These are phyloP conservation scores for Nicotiana sylvestris DNA, from an alignment of 257 asterid genomes.

Conservation along the genomic window DNA sequence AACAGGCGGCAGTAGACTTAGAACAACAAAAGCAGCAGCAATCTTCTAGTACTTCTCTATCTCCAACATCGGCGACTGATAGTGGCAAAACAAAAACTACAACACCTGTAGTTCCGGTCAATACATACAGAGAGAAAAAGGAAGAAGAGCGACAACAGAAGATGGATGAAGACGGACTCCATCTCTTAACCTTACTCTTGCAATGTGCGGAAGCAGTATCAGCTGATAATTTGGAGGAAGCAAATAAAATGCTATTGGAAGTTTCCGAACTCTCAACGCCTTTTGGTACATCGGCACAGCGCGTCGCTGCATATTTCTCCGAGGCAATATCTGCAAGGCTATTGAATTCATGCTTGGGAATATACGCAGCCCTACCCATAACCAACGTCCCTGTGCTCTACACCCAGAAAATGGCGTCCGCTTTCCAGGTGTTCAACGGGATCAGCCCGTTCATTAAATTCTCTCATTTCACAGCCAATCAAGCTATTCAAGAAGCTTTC, in stretches of 20 bases:
- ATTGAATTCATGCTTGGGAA: conserved; percentile 82
- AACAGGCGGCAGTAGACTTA: not conserved
- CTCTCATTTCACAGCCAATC: conserved; percentile 95
- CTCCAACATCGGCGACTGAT: conserved; percentile 20
- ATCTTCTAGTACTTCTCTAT: not conserved
- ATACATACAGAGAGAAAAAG: conserved; percentile 33
- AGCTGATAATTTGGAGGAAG: conserved; percentile 71
- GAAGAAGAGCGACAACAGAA: conserved; percentile 53
- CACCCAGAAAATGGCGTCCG: conserved; percentile 75
- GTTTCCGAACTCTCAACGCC: conserved; percentile 91
- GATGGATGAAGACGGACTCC: conserved; percentile 83
- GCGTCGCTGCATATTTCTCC: conserved; percentile 96
- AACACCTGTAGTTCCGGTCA: conserved; percentile 24
- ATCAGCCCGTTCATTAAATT: conserved; percentile 91
- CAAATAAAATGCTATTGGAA: conserved; percentile 69
- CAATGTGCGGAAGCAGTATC: conserved; percentile 95
- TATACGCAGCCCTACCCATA: conserved; percentile 62
- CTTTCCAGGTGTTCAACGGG: conserved; percentile 89
- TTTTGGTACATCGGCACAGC: conserved; percentile 93
- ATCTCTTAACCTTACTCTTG: conserved; percentile 65
- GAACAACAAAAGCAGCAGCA: conserved; percentile 13
- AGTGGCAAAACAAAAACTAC: conserved; percentile 14
- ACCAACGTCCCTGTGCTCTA: conserved; percentile 37
- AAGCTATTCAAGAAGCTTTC: conserved; percentile 94
- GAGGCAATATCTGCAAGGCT: conserved; percentile 94